These are phyloP conservation scores for Neurospora crassa DNA, from an alignment of 2,329 filamentous ascomycete genomes.

Conservation along the genomic window DNA sequence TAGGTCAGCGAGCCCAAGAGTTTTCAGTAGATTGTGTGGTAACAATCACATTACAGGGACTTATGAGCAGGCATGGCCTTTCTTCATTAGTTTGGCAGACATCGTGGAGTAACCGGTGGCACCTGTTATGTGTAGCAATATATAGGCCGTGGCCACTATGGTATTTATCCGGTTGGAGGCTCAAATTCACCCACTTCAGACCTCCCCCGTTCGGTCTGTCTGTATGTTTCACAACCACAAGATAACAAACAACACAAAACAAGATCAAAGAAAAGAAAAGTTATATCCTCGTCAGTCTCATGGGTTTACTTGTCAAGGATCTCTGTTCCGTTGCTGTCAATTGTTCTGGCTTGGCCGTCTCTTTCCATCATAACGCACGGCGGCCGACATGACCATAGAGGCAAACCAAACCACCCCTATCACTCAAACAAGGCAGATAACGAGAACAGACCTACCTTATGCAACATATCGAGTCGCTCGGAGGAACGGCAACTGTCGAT, in stretches of 20 bases:
- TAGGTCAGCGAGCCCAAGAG: not conserved
- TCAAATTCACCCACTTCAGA: not conserved
- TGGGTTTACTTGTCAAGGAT: not conserved
- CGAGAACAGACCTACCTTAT: not conserved
- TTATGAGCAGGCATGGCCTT: not conserved
- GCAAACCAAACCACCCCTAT: not conserved
- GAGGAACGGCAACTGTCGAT: conserved; percentile 18
- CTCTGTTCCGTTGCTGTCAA: not conserved
- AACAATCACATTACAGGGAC: not conserved
- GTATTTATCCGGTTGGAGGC: not conserved
- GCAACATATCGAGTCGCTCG: conserved; percentile 3
- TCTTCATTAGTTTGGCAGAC: not conserved
- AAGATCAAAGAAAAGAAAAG: too few species aligned
- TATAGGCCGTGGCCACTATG: not conserved
- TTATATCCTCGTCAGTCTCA: not conserved
- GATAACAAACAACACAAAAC: too few species aligned
- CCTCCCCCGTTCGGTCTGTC: not conserved
- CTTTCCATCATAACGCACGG: not conserved
- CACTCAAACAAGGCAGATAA: not conserved
- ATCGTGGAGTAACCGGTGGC: not conserved
- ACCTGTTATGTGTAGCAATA: not conserved
- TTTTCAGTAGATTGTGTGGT: not conserved
- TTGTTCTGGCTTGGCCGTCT: not conserved
- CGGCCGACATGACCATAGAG: not conserved
- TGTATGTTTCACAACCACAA: not conserved